phyloP scores from a whole-genome alignment of 192 early-diverging fungal genomes.

The Coemansia sp. region DNA sequence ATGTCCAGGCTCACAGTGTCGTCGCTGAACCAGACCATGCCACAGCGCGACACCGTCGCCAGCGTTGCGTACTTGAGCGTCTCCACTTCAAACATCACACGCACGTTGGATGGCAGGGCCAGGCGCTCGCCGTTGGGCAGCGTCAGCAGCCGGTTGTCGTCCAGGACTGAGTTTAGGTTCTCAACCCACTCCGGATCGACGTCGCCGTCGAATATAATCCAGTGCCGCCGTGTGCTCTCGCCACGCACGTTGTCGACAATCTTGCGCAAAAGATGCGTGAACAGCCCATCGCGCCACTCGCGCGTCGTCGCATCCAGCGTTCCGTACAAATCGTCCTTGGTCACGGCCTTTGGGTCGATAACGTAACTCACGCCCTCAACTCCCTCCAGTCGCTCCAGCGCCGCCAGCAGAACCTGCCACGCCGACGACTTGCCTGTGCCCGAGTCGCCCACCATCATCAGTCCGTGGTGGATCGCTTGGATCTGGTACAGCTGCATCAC shows the following conservation, averaged over 20 bases:
- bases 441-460: constrained; percentile 99
- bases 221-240: constrained; percentile 88
- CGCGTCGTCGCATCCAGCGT: constrained; percentile 94
- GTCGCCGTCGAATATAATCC: constrained; percentile 99
- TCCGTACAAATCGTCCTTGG: constrained; percentile 96
- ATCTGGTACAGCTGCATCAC: constrained; percentile 97
- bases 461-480: constrained; percentile 95
- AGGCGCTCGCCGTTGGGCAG: constrained; percentile 98
- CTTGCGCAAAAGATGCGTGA: constrained; percentile 94
- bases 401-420: constrained; percentile 90
- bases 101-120: constrained; percentile 88
- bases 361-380: constrained; percentile 88
- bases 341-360: constrained; percentile 97
- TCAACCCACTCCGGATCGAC: constrained; percentile 99
- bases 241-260: constrained; percentile 98
- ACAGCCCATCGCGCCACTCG: constrained; percentile 99
- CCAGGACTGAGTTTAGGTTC: constrained; percentile 89
- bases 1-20: constrained; percentile 77
- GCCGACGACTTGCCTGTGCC: constrained; percentile 92
- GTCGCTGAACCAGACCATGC: constrained; percentile 99
- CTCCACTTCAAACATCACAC: constrained; percentile 99
- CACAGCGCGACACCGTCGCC: constrained; percentile 97
- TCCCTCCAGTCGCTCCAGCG: constrained; percentile 81
- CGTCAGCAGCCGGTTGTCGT: constrained; percentile 96
- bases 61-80: constrained; percentile 96